A percentile compares a stretch with the other conserved stretches of the same genome.
These are phyloP conservation scores for Phytophthora podocarpi DNA, from an alignment of 352 stramenopile species.

Conservation along the genomic window DNA sequence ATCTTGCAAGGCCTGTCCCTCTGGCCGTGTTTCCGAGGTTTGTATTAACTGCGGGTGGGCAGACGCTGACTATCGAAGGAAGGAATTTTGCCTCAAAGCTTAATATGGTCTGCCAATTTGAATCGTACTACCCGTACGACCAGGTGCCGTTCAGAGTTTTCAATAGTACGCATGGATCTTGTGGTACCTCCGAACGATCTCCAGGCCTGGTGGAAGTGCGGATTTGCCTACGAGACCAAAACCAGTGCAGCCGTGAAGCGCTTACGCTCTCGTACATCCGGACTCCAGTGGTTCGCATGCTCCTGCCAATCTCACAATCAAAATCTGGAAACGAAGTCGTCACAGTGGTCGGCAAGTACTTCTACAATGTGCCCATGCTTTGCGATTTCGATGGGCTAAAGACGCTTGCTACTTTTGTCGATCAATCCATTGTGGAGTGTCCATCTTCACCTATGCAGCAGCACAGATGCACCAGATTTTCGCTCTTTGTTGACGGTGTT, in stretches of 20 bases:
- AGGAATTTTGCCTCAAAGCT: constrained; percentile 4
- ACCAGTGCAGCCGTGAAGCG: constrained; percentile 25
- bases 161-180: constrained; percentile 38
- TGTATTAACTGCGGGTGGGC: constrained; percentile 11
- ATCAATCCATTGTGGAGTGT: constrained; percentile 21
- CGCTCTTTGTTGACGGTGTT: constrained; percentile 20
- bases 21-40: constrained; percentile 6
- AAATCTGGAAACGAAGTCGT: not conserved
- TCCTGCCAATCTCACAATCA: not conserved
- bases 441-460: not conserved
- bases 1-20: constrained; percentile 18
- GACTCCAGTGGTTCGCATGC: constrained; percentile 5
- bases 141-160: constrained; percentile 28
- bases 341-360: constrained; percentile 11
- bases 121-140: constrained; percentile 29
- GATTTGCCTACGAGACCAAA: constrained; percentile 33
- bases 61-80: constrained; percentile 18
- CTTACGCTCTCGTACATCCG: constrained; percentile 19
- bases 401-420: constrained; percentile 10
- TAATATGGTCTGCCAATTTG: constrained; percentile 28
- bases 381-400: constrained; percentile 24
- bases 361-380: constrained; percentile 24
- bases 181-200: constrained; percentile 31
- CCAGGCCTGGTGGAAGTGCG: constrained; percentile 32
- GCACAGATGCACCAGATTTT: constrained; percentile 18